Evolutionary conservation across 192 early-diverging fungal species (phyloP).

Genomic region (Mortierella hygrophila): DNA sequence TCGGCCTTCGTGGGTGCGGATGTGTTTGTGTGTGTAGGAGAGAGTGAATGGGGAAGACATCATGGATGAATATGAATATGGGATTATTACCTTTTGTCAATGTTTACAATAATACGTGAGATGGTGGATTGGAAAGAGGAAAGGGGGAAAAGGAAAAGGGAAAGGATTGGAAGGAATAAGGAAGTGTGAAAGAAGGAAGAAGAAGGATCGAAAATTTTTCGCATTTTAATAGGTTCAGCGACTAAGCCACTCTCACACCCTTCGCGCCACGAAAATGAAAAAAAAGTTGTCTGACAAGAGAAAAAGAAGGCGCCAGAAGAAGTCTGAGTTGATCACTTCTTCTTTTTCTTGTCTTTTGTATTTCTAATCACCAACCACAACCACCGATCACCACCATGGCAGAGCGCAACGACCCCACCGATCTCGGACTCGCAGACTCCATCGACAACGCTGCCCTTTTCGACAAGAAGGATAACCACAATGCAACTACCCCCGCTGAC

Average conservation of each 20-base stretch:
- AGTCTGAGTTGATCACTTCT: neutral
- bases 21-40: conserved; percentile 20
- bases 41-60: neutral
- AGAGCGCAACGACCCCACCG: conserved; percentile 24
- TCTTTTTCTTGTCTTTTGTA: neutral
- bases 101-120: neutral
- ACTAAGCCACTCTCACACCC: neutral
- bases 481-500: conserved; percentile 13
- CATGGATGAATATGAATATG: neutral
- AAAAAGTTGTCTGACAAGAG: neutral
- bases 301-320: neutral
- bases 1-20: conserved; percentile 58
- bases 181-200: neutral
- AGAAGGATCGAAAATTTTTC: neutral
- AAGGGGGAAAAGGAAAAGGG: neutral
- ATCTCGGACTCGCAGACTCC: conserved; percentile 36
- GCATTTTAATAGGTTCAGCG: neutral
- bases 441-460: conserved; percentile 21
- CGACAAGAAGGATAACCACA: conserved; percentile 30
- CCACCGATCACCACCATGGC: conserved; percentile 21
- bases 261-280: conserved; percentile 8
- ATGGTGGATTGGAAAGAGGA: neutral
- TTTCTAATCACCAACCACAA: neutral
- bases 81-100: neutral
- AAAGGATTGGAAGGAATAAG: conserved; percentile 8